phyloP scores from a whole-genome alignment of 2,329 filamentous ascomycete species.

The Penicillium sp. region DNA sequence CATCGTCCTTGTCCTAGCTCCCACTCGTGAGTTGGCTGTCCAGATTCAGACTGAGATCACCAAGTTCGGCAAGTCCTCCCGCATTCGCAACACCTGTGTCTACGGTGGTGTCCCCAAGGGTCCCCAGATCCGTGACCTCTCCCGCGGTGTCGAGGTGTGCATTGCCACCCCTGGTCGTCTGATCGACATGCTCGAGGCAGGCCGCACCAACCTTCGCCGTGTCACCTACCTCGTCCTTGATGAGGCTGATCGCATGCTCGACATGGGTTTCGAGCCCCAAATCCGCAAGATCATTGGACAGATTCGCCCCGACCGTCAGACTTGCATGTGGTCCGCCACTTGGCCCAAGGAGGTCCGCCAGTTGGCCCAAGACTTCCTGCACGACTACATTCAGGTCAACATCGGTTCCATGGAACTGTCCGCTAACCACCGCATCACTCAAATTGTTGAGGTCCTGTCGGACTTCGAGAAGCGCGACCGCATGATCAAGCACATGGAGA shows the following conservation, averaged over 20 bases:
- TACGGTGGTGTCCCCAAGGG: conserved; percentile 99
- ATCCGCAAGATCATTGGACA: conserved; percentile 98
- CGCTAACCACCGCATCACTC: conserved; percentile 95
- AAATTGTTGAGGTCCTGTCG: conserved; percentile 92
- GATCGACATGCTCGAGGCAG: conserved; percentile 97
- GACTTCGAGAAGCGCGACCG: conserved; percentile 97
- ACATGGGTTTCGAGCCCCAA: conserved; percentile 99
- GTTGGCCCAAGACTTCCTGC: conserved; percentile 82
- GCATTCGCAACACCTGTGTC: conserved; percentile 97
- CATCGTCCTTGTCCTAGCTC: conserved; percentile 91
- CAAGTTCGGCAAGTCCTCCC: conserved; percentile 96
- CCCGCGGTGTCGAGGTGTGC: conserved; percentile 93
- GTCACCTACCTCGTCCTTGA: conserved; percentile 98
- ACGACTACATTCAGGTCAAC: conserved; percentile 98
- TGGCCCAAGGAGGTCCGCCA: conserved; percentile 98
- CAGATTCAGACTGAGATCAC: conserved; percentile 98
- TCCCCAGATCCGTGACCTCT: conserved; percentile 89
- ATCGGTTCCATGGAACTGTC: conserved; percentile 94
- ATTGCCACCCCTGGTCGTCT: conserved; percentile 97
- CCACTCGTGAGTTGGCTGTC: conserved; percentile 94
- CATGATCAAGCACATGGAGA: conserved; percentile 97
- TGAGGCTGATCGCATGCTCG: conserved; percentile 98
- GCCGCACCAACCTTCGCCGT: conserved; percentile 95
- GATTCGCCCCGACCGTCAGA: conserved; percentile 96
- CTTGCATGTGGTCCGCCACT: conserved; percentile 99